Evolutionary conservation across 352 stramenopile genomes (phyloP), one percentile per base, ranked within the genome.

Genomic region (Peronospora farinosa): DNA sequence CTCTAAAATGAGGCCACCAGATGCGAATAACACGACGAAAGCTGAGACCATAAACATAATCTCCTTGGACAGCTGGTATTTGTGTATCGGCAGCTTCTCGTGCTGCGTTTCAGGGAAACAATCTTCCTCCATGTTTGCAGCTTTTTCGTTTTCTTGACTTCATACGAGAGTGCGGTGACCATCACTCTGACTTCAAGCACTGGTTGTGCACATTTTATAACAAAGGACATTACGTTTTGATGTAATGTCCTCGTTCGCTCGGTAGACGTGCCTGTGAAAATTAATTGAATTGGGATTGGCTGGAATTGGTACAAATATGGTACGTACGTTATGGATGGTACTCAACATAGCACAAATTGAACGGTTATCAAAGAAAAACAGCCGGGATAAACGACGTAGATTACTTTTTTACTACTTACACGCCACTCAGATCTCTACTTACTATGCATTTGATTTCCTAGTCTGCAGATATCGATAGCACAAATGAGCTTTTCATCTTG

Each of bases 31-130:
- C 45, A 87, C 78, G 28, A 87, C 30, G 9, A 79, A 60, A 7
- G 73, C 58, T 9, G 78, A 79, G 6, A 87, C 57, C 13, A 78
- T 11, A 37, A 87, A 86, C 74, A 87, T 77, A 31, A 58, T 21
- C 21, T 89, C 72, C 47, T 85, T 87, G 4, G 74, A 71, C 3
- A 88, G 49, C 28, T 67, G 42, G 23, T 43, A 64, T 2, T 21
- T 42, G 16, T 51, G 39, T 17, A 33, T 15, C 2, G 23, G 6
- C 5, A 16, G 3, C 5, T 38, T 25, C 2, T 40, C 31, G 5
- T 21, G 37, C 28, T 40, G 6, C n/a, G 12, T 51, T n/a, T 44
- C 40, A 32, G 3, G 0, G 1, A 32, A 11, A 32, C 6, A 11
- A 32, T 1, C 3, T 17, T 37, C 25, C 2, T 45, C 47, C 21